Conservation (phyloP, 345 rosid genomes). For the Eucalyptus brandiana region DNA sequence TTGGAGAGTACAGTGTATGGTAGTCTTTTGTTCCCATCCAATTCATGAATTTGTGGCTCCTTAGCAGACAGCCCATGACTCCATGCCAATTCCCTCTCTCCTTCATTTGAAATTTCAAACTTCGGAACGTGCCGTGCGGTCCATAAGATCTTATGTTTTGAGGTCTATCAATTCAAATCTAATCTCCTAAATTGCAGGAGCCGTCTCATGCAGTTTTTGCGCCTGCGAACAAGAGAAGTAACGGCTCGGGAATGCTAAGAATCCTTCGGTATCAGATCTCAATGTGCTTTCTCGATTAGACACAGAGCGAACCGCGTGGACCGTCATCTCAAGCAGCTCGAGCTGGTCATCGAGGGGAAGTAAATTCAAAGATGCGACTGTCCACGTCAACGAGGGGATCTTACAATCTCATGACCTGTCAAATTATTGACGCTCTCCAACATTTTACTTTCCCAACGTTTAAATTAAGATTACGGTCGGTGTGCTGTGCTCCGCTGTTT, state of each 20-base stretch:
- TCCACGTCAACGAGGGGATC: background rate
- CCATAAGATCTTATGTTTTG: background rate
- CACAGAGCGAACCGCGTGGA: background rate
- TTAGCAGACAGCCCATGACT: background rate
- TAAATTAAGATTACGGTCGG: background rate
- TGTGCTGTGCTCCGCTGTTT: background rate
- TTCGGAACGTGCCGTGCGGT: background rate
- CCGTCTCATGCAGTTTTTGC: background rate
- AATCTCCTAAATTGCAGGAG: background rate
- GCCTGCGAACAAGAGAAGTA: background rate
- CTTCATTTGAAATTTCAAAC: background rate
- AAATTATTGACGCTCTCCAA: background rate
- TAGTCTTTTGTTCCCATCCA: background rate
- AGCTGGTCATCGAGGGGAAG: background rate
- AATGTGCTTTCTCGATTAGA: background rate
- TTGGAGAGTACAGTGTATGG: background rate
- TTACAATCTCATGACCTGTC: background rate
- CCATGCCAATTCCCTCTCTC: background rate
- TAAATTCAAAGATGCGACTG: background rate
- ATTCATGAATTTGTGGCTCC: background rate
- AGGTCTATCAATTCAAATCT: background rate
- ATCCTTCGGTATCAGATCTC: background rate
- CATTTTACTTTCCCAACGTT: background rate
- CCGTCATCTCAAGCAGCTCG: background rate
- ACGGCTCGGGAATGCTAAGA: background rate